These are phyloP conservation scores for Yamadazyma tumulicola DNA, from an alignment of 805 yeast species.

Conservation along the genomic window DNA sequence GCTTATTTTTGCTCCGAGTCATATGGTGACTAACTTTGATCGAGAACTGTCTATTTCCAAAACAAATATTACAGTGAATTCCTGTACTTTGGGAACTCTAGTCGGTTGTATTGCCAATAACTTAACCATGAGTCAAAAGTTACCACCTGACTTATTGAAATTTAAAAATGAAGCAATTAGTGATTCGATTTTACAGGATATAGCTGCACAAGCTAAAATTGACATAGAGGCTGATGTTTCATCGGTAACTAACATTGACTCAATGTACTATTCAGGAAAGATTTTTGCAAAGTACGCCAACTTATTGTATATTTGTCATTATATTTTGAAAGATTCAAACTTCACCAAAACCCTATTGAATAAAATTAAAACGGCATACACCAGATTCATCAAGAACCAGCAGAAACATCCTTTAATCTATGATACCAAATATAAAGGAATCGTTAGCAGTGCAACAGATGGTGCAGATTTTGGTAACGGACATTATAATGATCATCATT, in stretches of 20 bases:
- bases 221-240: constrained; percentile 18
- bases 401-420: constrained; percentile 48
- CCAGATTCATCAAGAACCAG: constrained; percentile 30
- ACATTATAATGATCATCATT: constrained; percentile 80
- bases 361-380: constrained; percentile 40
- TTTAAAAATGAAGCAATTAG: constrained; percentile 6
- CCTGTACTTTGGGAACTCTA: constrained; percentile 50
- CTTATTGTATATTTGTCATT: constrained; percentile 46
- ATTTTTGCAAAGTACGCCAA: constrained; percentile 53
- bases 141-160: constrained; percentile 3
- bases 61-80: constrained; percentile 39
- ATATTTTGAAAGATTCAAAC: constrained; percentile 39
- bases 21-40: constrained; percentile 50
- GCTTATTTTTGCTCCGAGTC: constrained; percentile 65
- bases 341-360: constrained; percentile 30
- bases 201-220: constrained; percentile 12
- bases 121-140: constrained; percentile 24
- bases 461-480: constrained; percentile 63
- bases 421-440: constrained; percentile 52
- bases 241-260: constrained; percentile 17
- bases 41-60: constrained; percentile 20
- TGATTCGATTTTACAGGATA: constrained; percentile 10
- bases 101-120: constrained; percentile 40
- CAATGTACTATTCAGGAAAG: constrained; percentile 51
- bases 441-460: constrained; percentile 43